These are phyloP conservation scores for Fusarium oligoseptatum DNA, from an alignment of 2,329 filamentous ascomycete species.

Conservation along the genomic window DNA sequence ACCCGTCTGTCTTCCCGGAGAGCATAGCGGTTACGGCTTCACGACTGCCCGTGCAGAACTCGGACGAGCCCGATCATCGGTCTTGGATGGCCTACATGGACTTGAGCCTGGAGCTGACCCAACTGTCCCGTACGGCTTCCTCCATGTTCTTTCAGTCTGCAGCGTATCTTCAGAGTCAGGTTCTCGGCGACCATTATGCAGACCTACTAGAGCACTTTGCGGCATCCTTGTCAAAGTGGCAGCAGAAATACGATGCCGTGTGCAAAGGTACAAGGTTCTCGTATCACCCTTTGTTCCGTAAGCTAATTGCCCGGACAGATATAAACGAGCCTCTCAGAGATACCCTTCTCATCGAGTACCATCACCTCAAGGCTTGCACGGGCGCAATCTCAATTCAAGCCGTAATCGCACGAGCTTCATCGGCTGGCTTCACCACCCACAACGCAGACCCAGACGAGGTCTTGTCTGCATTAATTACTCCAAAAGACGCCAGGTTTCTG, in stretches of 20 bases:
- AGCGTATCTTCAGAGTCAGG: constrained; percentile 29
- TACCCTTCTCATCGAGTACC: constrained; percentile 31
- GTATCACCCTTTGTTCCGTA: rapidly evolving
- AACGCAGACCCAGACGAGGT: constrained; percentile 19
- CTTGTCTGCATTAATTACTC: constrained; percentile 28
- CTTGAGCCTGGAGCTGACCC: constrained; percentile 32
- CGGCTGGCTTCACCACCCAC: constrained; percentile 8
- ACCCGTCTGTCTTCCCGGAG: constrained; percentile 23
- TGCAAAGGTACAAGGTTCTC: not conserved
- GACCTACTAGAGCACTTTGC: constrained; percentile 38
- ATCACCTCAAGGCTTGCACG: constrained; percentile 39
- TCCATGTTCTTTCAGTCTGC: constrained; percentile 42
- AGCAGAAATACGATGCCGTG: constrained; percentile 15
- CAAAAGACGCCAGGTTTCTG: constrained; percentile 32
- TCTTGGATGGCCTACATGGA: constrained; percentile 33
- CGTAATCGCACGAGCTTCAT: constrained; percentile 32
- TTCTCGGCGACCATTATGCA: constrained; percentile 32
- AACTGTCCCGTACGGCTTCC: constrained; percentile 31
- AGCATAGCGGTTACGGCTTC: constrained; percentile 20
- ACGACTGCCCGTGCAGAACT: not conserved
- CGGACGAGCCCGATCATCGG: not conserved
- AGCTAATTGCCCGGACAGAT: not conserved
- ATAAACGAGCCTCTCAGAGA: constrained; percentile 19
- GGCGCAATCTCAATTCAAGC: constrained; percentile 40
- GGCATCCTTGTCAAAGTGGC: constrained; percentile 26